phyloP scores from a whole-genome alignment of 257 asterid species.

The Plantago ovata region DNA sequence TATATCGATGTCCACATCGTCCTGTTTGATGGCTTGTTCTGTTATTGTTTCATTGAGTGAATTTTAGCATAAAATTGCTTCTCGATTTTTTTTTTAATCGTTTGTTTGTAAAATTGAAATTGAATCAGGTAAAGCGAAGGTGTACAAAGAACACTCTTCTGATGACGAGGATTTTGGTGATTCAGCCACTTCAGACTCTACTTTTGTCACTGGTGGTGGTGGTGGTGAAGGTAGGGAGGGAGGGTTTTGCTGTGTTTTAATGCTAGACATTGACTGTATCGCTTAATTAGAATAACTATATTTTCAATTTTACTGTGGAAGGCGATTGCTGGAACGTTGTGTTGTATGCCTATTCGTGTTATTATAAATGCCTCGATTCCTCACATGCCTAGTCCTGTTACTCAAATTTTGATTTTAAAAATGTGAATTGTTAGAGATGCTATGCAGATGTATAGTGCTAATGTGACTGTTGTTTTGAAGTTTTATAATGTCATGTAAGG shows the following conservation, averaged over 20 bases:
- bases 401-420: background rate
- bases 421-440: background rate
- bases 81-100: background rate
- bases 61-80: constrained; percentile 24
- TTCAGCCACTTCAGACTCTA: background rate
- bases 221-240: background rate
- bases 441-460: background rate
- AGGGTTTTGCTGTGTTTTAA: background rate
- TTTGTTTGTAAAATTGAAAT: background rate
- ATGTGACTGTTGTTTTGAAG: background rate
- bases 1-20: background rate
- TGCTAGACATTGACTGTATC: no score
- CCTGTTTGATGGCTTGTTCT: background rate
- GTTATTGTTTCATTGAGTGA: background rate
- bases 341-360: no score
- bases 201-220: background rate
- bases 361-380: no score
- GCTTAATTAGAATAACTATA: no score
- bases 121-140: no score
- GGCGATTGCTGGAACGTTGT: no score
- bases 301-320: no score
- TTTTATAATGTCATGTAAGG: background rate
- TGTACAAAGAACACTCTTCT: no score
- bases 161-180: background rate
- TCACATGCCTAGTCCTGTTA: background rate